phyloP scores from a whole-genome alignment of 441 rosid genomes.

The Metrosideros polymorpha region DNA sequence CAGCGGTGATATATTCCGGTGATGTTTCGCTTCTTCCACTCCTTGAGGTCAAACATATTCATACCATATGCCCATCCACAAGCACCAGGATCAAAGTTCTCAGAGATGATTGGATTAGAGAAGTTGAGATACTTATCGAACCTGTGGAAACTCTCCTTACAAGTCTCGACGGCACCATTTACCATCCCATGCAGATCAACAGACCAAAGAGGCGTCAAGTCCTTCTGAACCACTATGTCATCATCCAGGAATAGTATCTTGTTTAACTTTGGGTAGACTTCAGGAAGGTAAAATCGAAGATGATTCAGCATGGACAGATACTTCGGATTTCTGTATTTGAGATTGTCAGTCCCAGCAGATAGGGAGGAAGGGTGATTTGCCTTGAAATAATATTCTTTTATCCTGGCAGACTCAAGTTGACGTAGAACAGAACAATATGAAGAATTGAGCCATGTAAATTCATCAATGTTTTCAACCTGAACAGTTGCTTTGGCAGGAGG shows the following conservation, averaged over 20 bases:
- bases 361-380: constrained; percentile 75
- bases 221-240: constrained; percentile 94
- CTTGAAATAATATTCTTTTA: constrained; percentile 89
- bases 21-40: constrained; percentile 80
- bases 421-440: constrained; percentile 93
- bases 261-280: constrained; percentile 80
- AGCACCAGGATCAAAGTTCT: constrained; percentile 64
- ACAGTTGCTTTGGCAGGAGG: constrained; percentile 64
- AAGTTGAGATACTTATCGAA: constrained; percentile 97
- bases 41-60: constrained; percentile 92
- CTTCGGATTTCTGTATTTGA: constrained; percentile 89
- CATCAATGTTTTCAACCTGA: constrained; percentile 74
- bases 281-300: constrained; percentile 94
- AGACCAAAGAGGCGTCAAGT: constrained; percentile 82
- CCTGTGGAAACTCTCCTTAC: constrained; percentile 97
- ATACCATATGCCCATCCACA: constrained; percentile 99
- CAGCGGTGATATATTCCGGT: constrained; percentile 86
- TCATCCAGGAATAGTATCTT: constrained; percentile 90
- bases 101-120: constrained; percentile 66
- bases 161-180: constrained; percentile 95
- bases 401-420: constrained; percentile 89
- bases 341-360: constrained; percentile 74
- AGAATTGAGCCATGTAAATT: constrained; percentile 90
- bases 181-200: constrained; percentile 84
- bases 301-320: constrained; percentile 97